phyloP scores from a whole-genome alignment of 176 grass and related monocot species.

The Aegilops tauschii region DNA sequence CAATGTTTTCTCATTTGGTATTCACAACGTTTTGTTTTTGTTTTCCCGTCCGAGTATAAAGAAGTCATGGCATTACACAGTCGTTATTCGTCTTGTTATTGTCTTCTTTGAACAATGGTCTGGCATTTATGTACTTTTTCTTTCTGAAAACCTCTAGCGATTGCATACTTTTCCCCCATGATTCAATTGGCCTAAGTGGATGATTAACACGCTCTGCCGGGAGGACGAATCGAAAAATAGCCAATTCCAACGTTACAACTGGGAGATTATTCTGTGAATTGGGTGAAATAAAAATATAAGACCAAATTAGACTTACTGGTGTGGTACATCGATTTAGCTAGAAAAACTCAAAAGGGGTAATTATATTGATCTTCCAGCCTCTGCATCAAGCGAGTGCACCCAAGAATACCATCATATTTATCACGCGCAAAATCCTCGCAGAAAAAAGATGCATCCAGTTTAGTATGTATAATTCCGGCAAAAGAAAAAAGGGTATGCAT shows the following conservation, averaged over 20 bases:
- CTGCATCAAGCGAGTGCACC: neutral
- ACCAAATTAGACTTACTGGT: neutral
- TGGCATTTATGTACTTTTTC: neutral
- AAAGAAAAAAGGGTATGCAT: neutral
- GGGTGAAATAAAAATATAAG: neutral
- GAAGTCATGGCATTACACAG: neutral
- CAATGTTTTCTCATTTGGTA: neutral
- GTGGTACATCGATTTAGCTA: neutral
- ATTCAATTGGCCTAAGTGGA: neutral
- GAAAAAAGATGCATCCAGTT: neutral
- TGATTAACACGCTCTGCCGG: neutral
- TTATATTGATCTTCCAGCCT: neutral
- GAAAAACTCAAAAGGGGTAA: neutral
- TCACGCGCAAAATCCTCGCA: too few relatives aligned
- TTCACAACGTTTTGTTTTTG: neutral
- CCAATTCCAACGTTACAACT: neutral
- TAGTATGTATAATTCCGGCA: neutral
- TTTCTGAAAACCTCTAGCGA: neutral
- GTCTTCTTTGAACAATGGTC: neutral
- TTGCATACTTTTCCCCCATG: neutral
- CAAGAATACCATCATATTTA: neutral
- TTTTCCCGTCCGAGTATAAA: neutral
- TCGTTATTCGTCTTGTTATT: neutral
- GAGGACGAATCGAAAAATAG: neutral
- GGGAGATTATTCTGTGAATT: neutral